A percentile compares a stretch with the other conserved stretches of the same genome.
Conservation (phyloP, 495 filamentous ascomycete species). For the Aspergillus bertholletiae region DNA sequence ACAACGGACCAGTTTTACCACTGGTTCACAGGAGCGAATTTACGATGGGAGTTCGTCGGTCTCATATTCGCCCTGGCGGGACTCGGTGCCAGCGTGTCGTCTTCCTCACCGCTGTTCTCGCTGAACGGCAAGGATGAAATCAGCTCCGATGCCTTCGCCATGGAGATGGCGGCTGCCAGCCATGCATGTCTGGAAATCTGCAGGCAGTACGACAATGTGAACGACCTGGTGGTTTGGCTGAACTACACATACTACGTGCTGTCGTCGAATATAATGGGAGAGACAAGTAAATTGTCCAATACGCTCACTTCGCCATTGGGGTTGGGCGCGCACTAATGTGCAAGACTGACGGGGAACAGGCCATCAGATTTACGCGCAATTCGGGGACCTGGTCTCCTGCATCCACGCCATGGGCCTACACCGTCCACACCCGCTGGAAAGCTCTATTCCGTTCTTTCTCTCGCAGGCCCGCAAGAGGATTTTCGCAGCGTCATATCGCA, state of each 20-base stretch:
- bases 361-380: conserved; percentile 38
- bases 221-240: conserved; percentile 3
- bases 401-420: too few species aligned
- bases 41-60: conserved; percentile 51
- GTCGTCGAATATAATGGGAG: conserved; percentile 1
- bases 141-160: neutral
- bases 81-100: conserved; percentile 12
- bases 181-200: conserved; percentile 7
- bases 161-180: conserved; percentile 5
- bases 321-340: too few species aligned
- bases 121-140: neutral
- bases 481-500: conserved; percentile 38
- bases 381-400: conserved; percentile 37
- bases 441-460: conserved; percentile 35
- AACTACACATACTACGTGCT: neutral
- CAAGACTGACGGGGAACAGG: conserved; percentile 4
- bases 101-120: neutral
- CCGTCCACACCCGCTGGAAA: conserved; percentile 19
- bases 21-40: conserved; percentile 37
- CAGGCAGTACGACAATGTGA: conserved; percentile 1
- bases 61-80: conserved; percentile 39
- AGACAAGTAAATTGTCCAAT: conserved; percentile 3
- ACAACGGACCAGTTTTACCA: conserved; percentile 17
- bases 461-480: conserved; percentile 39
- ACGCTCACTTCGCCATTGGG: too few species aligned